Evolutionary conservation across 257 asterid species (phyloP), one percentile per base, ranked within the genome.

Genomic region (Plantago major): DNA sequence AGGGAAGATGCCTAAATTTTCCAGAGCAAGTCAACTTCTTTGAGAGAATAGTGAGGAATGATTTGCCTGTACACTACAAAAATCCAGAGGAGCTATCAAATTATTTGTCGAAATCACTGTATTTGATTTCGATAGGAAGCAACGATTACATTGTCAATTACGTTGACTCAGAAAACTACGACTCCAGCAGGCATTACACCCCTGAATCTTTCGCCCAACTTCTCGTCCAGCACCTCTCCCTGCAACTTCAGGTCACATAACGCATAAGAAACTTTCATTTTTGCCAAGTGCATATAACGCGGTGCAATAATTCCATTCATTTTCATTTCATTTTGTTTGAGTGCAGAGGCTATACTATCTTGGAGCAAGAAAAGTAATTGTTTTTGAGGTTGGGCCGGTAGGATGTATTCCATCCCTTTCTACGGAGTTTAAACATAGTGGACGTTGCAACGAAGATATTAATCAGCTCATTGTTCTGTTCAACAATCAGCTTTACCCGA

Each of bases 331-430:
- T 16, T 49, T 51, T 10, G 7, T 18, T 28, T 51, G 61, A 1
- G 0, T 46, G 71, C 75, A 86, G 97, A 82, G 78, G 10, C 26
- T 89, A 55, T 81, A 89, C 73, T 4, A 46, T 5, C 30, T 84
- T 67, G 97, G 97, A 47, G 94, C 88, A 0, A 80, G 95, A 66
- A 89, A 78, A 49, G 65, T 86, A 16, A 47, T 84, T 6, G 53
- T 73, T 71, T 89, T 82, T 63, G 95, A 87, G 57, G 60, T 89
- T 1, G 97, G 97, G 56, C 92, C 97, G 0, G 68, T 89, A 7
- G 97, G 97, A 10, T 89, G 97, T 55, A 68, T 87, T 40, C 97
- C 95, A 13, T 69, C 83, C 18, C 50, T 33, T n/a, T 64, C 73
- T 5, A 82, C 72, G 57, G 53, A 46, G 10, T 14, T 33, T n/a